Evolutionary conservation across 257 asterid genomes (phyloP).

Genomic region (Cruciata laevipes): DNA sequence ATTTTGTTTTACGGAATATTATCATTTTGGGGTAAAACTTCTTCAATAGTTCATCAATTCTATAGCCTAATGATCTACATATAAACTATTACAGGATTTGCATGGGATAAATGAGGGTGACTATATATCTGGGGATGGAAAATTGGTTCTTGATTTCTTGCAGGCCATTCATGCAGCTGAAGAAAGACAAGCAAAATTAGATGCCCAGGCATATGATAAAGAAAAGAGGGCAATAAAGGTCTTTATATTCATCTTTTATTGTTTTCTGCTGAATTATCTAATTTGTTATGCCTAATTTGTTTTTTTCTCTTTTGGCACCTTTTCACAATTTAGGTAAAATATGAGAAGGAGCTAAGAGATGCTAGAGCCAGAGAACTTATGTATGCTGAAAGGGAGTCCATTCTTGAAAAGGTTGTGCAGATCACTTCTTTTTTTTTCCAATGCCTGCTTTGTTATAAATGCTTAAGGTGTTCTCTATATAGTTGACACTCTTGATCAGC

Average conservation of each 20-base stretch:
- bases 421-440: constrained; percentile 13
- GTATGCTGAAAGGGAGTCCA: constrained; percentile 97
- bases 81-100: constrained; percentile 38
- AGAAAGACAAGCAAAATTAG: constrained; percentile 86
- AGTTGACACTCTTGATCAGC: constrained; percentile 4
- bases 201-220: constrained; percentile 49
- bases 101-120: constrained; percentile 48
- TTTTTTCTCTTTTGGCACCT: constrained; percentile 15
- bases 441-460: constrained; percentile 14
- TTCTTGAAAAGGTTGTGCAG: constrained; percentile 67
- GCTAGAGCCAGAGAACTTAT: constrained; percentile 97
- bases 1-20: neutral
- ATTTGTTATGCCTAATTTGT: constrained; percentile 15
- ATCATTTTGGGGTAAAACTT: neutral
- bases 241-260: neutral
- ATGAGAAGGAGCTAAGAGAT: constrained; percentile 90
- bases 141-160: constrained; percentile 80
- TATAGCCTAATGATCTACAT: neutral
- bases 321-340: constrained; percentile 62
- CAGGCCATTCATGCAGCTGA: constrained; percentile 98
- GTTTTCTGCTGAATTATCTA: neutral
- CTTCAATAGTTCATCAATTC: neutral
- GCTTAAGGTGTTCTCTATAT: constrained; percentile 7
- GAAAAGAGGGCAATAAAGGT: constrained; percentile 80
- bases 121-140: constrained; percentile 75